Conservation (phyloP, 2,329 filamentous ascomycete genomes). For the Neurospora crassa region DNA sequence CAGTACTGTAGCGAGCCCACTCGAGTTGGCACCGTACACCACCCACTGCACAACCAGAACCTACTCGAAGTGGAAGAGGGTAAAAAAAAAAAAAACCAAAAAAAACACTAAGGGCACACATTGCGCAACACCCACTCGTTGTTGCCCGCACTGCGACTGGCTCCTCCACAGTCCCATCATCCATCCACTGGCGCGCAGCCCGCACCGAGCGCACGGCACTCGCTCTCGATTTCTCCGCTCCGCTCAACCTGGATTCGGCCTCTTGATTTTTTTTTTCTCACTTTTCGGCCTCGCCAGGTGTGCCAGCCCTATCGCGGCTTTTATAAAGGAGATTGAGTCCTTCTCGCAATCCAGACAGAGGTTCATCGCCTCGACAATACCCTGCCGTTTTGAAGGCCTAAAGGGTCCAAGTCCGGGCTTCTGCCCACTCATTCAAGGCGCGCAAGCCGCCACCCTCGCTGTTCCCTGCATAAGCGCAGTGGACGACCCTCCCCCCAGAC, state of each 20-base stretch:
- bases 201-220: conserved; percentile 10
- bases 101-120: background rate
- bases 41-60: background rate
- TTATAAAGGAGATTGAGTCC: background rate
- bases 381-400: conserved; percentile 18
- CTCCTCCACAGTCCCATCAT: background rate
- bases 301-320: background rate
- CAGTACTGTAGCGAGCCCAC: background rate
- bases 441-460: conserved; percentile 19
- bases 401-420: conserved; percentile 13
- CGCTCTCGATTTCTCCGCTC: conserved; percentile 10
- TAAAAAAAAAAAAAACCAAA: background rate
- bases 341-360: conserved; percentile 6
- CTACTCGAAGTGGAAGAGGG: background rate
- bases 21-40: background rate
- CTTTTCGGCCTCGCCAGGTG: background rate
- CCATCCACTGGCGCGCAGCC: background rate
- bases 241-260: conserved; percentile 8
- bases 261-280: conserved; percentile 2
- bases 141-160: background rate
- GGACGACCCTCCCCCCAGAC: conserved; percentile 11
- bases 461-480: conserved; percentile 22
- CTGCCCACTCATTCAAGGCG: conserved; percentile 20
- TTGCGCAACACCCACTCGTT: background rate
- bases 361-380: conserved; percentile 7